phyloP scores from a whole-genome alignment of 306 rosid genomes.

The Prunus campanulata region DNA sequence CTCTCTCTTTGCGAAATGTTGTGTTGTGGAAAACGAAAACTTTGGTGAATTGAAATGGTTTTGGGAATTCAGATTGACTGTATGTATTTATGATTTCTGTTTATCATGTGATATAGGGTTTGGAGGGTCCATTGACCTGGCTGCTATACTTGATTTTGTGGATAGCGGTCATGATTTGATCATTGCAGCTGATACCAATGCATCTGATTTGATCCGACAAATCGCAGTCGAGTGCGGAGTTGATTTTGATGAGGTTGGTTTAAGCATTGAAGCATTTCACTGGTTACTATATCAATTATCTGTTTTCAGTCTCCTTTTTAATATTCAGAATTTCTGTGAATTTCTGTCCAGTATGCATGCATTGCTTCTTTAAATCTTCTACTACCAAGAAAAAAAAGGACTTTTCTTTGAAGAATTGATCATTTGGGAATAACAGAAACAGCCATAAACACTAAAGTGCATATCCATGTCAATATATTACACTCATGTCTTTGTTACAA shows the following conservation, averaged over 20 bases:
- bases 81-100: not conserved
- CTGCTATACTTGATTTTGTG: slow-evolving; percentile 82
- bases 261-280: not conserved
- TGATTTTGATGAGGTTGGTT: slow-evolving; percentile 91
- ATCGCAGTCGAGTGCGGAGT: slow-evolving; percentile 85
- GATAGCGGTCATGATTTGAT: slow-evolving; percentile 96
- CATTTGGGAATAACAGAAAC: not conserved
- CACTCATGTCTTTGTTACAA: too few species aligned
- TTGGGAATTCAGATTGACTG: not conserved
- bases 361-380: not conserved
- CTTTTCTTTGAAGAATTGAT: not conserved
- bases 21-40: not conserved
- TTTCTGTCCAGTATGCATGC: not conserved
- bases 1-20: not conserved
- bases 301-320: not conserved
- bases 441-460: not conserved
- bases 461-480: not conserved
- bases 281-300: not conserved
- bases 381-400: not conserved
- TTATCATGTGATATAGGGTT: slow-evolving; percentile 50
- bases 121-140: slow-evolving; percentile 84
- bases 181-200: slow-evolving; percentile 68
- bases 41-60: not conserved
- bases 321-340: not conserved
- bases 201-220: slow-evolving; percentile 85